phyloP scores from a whole-genome alignment of 2,329 filamentous ascomycete species.

The Hypocreales sp. region DNA sequence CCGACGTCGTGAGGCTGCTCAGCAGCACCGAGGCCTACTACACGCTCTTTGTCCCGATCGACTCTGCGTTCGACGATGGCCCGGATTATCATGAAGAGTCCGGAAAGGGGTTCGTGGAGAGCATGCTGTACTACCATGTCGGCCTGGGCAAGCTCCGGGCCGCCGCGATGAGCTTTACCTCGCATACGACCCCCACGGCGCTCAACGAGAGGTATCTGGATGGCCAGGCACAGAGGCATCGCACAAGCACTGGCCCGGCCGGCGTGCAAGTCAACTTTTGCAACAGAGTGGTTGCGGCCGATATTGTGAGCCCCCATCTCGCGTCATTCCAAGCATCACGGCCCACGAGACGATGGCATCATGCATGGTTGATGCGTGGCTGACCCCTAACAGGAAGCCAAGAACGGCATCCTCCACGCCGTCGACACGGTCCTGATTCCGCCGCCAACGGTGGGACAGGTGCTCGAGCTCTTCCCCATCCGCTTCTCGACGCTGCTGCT shows the following conservation, averaged over 20 bases:
- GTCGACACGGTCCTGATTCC: conserved; percentile 61
- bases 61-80: conserved; percentile 55
- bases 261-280: conserved; percentile 67
- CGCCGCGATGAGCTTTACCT: conserved; percentile 45
- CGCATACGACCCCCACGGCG: conserved; percentile 61
- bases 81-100: too few species aligned
- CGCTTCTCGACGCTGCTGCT: conserved; percentile 69
- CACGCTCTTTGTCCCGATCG: conserved; percentile 68
- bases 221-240: conserved; percentile 54
- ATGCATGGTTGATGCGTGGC: too few species aligned
- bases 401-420: conserved; percentile 70
- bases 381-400: conserved; percentile 48
- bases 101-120: conserved; percentile 55
- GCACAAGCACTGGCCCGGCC: conserved; percentile 43
- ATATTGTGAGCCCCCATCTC: too few species aligned
- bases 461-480: conserved; percentile 49
- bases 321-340: too few species aligned
- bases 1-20: conserved; percentile 54
- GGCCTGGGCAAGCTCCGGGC: conserved; percentile 51
- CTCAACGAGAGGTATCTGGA: conserved; percentile 44
- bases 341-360: too few species aligned
- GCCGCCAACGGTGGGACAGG: conserved; percentile 43
- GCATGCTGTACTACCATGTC: conserved; percentile 61
- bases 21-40: conserved; percentile 60
- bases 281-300: conserved; percentile 49